Percentiles rank a stretch among this genome's conserved stretches.
phyloP scores from a whole-genome alignment of 805 yeast species.

The Yarrowia divulgata region DNA sequence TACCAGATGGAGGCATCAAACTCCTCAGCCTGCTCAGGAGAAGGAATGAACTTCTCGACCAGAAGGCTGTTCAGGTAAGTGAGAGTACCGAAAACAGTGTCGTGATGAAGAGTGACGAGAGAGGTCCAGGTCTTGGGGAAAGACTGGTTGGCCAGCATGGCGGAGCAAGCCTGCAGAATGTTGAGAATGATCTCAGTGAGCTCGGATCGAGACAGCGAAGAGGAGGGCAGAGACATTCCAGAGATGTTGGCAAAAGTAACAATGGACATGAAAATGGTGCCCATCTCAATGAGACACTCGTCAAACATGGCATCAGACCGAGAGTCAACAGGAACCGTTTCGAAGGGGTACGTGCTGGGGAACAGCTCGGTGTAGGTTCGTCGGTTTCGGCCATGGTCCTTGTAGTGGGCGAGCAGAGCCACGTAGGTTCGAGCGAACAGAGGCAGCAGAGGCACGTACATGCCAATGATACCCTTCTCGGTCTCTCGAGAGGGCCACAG shows the following conservation, averaged over 20 bases:
- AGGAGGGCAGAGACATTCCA: constrained; percentile 43
- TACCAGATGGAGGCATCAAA: constrained; percentile 75
- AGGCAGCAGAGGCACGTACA: constrained; percentile 49
- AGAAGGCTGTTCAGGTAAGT: constrained; percentile 58
- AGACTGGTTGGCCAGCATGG: constrained; percentile 46
- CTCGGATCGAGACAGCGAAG: constrained; percentile 45
- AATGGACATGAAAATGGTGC: constrained; percentile 57
- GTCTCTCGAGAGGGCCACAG: constrained; percentile 48
- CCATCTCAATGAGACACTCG: constrained; percentile 74
- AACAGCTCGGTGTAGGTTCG: constrained; percentile 64
- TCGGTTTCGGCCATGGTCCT: constrained; percentile 63
- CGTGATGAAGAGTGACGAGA: constrained; percentile 51
- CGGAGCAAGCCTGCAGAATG: constrained; percentile 46
- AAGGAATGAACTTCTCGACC: constrained; percentile 61
- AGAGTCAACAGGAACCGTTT: constrained; percentile 72
- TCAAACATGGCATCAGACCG: constrained; percentile 70
- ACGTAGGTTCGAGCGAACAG: constrained; percentile 47
- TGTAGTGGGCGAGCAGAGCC: constrained; percentile 45
- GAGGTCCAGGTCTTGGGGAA: constrained; percentile 73
- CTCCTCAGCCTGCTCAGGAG: constrained; percentile 56
- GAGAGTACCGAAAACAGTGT: constrained; percentile 47
- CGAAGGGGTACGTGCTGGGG: constrained; percentile 71
- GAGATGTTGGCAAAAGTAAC: constrained; percentile 45
- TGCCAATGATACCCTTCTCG: constrained; percentile 45
- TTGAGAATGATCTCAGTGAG: constrained; percentile 47